Conservation (phyloP, 1,284 basidiomycete genomes). For the Cutaneotrichosporon cutaneum region DNA sequence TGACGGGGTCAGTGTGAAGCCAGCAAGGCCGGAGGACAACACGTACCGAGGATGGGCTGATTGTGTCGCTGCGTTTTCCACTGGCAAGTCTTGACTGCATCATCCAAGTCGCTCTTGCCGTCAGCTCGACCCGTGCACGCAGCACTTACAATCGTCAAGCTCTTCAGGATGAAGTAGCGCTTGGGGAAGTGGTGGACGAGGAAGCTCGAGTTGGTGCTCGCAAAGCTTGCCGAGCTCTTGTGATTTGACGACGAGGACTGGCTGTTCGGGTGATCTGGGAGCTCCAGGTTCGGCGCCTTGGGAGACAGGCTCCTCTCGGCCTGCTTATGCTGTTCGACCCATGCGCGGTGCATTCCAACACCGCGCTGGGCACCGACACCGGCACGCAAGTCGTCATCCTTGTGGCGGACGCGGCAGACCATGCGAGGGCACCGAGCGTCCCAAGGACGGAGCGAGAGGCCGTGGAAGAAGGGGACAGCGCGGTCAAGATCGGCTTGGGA, state of each 20-base stretch:
- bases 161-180: conserved; percentile 91
- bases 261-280: conserved; percentile 22
- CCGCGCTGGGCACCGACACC: conserved; percentile 91
- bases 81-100: conserved; percentile 73
- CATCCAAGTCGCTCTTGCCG: conserved; percentile 71
- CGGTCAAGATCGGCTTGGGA: conserved; percentile 63
- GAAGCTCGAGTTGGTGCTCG: conserved; percentile 56
- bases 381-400: conserved; percentile 81
- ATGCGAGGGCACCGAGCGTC: conserved; percentile 74
- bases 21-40: too few relatives aligned
- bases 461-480: conserved; percentile 71
- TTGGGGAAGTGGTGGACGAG: conserved; percentile 72
- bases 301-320: conserved; percentile 31
- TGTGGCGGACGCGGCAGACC: conserved; percentile 79
- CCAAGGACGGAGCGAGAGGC: conserved; percentile 47
- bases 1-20: neutral
- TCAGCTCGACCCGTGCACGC: conserved; percentile 8
- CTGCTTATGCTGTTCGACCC: conserved; percentile 62
- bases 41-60: conserved; percentile 65
- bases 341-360: conserved; percentile 74
- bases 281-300: conserved; percentile 36
- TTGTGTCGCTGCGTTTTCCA: conserved; percentile 97
- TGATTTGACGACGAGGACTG: conserved; percentile 24
- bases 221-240: conserved; percentile 62
- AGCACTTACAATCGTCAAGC: conserved; percentile 66